Base-by-base conservation (phyloP, 805 yeast genomes). In the Saccharomycopsis babjevae region DNA sequence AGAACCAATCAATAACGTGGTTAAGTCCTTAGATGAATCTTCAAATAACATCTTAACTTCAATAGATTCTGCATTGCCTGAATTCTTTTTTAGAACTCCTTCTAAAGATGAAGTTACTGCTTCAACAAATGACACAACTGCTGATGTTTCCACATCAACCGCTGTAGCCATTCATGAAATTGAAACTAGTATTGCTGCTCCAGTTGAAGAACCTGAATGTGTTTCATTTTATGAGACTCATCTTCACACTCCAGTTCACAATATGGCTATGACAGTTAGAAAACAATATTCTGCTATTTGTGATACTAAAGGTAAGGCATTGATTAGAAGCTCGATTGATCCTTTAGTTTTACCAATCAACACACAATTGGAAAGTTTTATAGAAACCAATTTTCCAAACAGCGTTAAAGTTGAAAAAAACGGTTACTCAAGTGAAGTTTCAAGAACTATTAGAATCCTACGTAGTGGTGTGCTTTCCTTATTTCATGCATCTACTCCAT, bases 341-440 rank as follows among this genome's bases (percentile, higher is more conserved):
- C 85, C 88, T 3, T 40, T 85, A 13, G 74, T 87, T 56, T 76
- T 75, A 42, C 92, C 94, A 34, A 54, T 85, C 54, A 89, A 87
- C 72, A 72, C 77, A 40, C 73, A 76, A 39, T 70, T 87, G 58
- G 84, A 79, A 63, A 69, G 74, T 1, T 66, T 76, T 28, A 76
- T 82, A 34, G 70, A 74, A 46, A 72, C 71, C 40, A 74, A 77
- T 65, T 74, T 81, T 42, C 86, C 88, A 20, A 73, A 72, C n/a
- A 73, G 73, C 22, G 72, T 73, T 61, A 67, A 70, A 25, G 78
- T 81, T 5, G 67, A 78, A 13, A 70, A 74, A 13, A 79, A 79
- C 16, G 75, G 73, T 2, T 77, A 71, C 59, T 74, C 83, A 5
- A 84, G 83, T 69, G 92, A 87, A 72, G 62, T 84, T 43, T 74